Evolutionary conservation across 305 asterid species (phyloP).

Genomic region (Caryopteris hybrid): DNA sequence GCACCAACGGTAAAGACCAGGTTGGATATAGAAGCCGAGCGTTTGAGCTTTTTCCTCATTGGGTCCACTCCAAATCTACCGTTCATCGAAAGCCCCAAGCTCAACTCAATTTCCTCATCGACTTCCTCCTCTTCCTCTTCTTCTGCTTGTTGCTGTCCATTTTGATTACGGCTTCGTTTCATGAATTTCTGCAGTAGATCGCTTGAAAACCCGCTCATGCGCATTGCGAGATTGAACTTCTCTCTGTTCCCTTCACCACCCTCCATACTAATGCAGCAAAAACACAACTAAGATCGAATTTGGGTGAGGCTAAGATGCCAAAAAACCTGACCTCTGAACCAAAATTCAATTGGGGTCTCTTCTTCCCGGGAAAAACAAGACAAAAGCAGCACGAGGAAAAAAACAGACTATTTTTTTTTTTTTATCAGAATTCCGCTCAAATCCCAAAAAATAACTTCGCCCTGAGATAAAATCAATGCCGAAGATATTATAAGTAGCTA

Average conservation of each 20-base stretch:
- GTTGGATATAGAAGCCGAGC: constrained; percentile 53
- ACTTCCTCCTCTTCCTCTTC: constrained; percentile 26
- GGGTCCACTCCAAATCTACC: constrained; percentile 89
- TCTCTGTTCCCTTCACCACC: constrained; percentile 28
- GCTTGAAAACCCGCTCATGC: constrained; percentile 25
- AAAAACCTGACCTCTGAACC: neutral
- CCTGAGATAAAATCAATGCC: neutral
- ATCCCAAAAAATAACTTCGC: neutral
- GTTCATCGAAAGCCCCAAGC: constrained; percentile 72
- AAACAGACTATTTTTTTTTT: too few species aligned
- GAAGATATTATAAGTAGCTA: neutral
- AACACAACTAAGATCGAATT: neutral
- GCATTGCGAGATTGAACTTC: constrained; percentile 12
- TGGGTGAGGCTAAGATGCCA: neutral
- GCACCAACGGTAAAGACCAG: constrained; percentile 19
- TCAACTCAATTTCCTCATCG: constrained; percentile 52
- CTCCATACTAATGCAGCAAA: too few species aligned
- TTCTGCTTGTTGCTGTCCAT: constrained; percentile 2
- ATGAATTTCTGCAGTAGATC: constrained; percentile 31
- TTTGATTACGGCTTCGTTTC: neutral
- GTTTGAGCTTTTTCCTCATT: constrained; percentile 32
- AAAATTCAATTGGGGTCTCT: constrained; percentile 18
- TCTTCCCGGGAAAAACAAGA: constrained; percentile 16
- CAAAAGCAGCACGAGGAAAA: neutral
- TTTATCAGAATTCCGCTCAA: neutral